phyloP scores from a whole-genome alignment of 2,329 filamentous ascomycete species.

The Aspergillus fumigatiaffinis region DNA sequence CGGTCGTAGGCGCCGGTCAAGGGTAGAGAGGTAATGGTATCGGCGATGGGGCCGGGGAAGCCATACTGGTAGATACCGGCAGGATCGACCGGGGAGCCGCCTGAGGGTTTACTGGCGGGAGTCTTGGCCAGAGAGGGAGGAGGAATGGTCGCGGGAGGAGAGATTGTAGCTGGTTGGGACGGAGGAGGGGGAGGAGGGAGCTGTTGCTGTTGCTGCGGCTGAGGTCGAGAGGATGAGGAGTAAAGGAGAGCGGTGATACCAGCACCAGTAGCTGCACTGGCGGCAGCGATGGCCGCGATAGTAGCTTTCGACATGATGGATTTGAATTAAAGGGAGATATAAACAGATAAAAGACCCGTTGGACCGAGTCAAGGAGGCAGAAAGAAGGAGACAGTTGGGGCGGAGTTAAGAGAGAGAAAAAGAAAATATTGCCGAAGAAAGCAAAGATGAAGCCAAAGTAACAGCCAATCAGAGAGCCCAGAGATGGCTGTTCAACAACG shows the following conservation, averaged over 20 bases:
- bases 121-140: conserved; percentile 20
- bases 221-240: conserved; percentile 45
- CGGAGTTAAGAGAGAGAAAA: conserved; percentile 2
- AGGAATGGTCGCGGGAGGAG: conserved; percentile 27
- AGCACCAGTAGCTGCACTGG: conserved; percentile 72
- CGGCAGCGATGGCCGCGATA: conserved; percentile 68
- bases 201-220: conserved; percentile 20
- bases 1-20: conserved; percentile 89
- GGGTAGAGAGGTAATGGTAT: conserved; percentile 71
- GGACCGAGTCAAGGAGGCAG: background rate
- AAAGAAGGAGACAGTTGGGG: background rate
- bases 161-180: conserved; percentile 34
- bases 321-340: background rate
- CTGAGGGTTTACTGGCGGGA: conserved; percentile 19
- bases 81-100: conserved; percentile 60
- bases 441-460: conserved; percentile 9
- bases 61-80: conserved; percentile 78
- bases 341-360: background rate
- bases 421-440: conserved; percentile 3
- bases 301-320: conserved; percentile 72
- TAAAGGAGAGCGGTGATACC: conserved; percentile 66
- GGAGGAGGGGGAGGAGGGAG: conserved; percentile 30
- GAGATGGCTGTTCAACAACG: background rate
- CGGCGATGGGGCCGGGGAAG: conserved; percentile 85
- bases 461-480: conserved; percentile 21